Evolutionary conservation across 2,329 filamentous ascomycete species (phyloP), one percentile per base, ranked within the genome.

Genomic region (Monilinia aucupariae): DNA sequence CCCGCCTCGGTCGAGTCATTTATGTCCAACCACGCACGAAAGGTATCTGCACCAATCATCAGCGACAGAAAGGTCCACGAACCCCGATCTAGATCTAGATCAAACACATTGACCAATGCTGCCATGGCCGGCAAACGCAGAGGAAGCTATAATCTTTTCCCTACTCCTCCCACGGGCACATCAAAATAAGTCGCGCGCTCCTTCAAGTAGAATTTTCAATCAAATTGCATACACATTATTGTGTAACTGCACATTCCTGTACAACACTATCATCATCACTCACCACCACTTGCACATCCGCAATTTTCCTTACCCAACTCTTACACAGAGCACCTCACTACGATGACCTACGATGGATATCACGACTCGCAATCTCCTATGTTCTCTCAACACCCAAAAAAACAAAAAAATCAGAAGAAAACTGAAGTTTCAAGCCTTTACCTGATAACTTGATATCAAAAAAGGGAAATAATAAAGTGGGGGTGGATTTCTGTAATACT

Each of bases 131-230:
- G 61, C 34, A 71, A 71, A 59, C 64, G 64, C 51, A 65, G 70
- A 45, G 69, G 67, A 39, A 70, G 69, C 50, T 73, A 73, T 52
- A 71, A 68, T 65, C 61, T 73, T 10, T 73, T 73, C 25, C 71
- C 71, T 39, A 32, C 50, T 17, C 48, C 50, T 61, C 49, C 50
- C 17, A 25, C 54, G 15, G 25, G 41, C 20, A 20, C n/a, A 25
- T 13, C 54, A 12, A 47, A 58, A 58, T 48, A 58, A 58, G 48
- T 47, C 3, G 27, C 32, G 27, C 32, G 20, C 54, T 34, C 9
- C 34, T 12, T 47, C 68, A 69, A 58, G 51, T 65, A 27, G 68
- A 47, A 69, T 62, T 5, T 50, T 32, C 39, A 47, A 59, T 50
- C 4, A 34, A 34, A 58, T 58, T 25, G 27, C 30, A 47, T 25